Conservation (phyloP, 2,329 filamentous ascomycete species). For the Aaosphaeria arxii region DNA sequence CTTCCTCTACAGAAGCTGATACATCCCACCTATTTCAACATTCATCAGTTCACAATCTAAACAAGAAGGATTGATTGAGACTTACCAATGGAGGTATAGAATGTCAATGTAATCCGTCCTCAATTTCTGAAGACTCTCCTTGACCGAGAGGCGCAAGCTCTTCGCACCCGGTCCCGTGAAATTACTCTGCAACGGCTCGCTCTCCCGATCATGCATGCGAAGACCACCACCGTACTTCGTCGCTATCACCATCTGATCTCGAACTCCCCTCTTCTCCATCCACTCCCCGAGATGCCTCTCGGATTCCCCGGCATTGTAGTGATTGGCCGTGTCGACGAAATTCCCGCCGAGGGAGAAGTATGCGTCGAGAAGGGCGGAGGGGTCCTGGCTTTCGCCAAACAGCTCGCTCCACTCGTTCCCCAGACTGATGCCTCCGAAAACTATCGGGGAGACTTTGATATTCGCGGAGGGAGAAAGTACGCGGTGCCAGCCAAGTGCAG, state of each 20-base stretch:
- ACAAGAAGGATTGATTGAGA: background rate
- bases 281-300: slow-evolving; percentile 42
- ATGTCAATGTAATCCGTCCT: slow-evolving; percentile 57
- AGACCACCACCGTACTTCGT: slow-evolving; percentile 36
- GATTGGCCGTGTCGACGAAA: slow-evolving; percentile 63
- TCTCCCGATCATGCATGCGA: slow-evolving; percentile 3
- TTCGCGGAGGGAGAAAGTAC: slow-evolving; percentile 63
- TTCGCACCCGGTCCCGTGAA: slow-evolving; percentile 9
- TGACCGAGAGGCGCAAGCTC: slow-evolving; percentile 46
- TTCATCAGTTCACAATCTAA: background rate
- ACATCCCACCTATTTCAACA: slow-evolving; percentile 38
- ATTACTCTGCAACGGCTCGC: slow-evolving; percentile 8
- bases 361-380: slow-evolving; percentile 64
- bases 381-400: slow-evolving; percentile 57
- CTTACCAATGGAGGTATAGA: slow-evolving; percentile 37
- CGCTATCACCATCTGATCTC: slow-evolving; percentile 39
- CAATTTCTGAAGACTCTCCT: slow-evolving; percentile 9
- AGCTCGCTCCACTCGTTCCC: slow-evolving; percentile 60
- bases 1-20: slow-evolving; percentile 38
- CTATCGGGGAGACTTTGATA: slow-evolving; percentile 47
- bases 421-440: slow-evolving; percentile 63
- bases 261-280: slow-evolving; percentile 35
- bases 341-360: slow-evolving; percentile 66
- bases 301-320: slow-evolving; percentile 37
- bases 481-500: slow-evolving; percentile 57